These are phyloP conservation scores for Scortechinia acanthostroma DNA, from an alignment of 2,329 filamentous ascomycete species.

Conservation along the genomic window DNA sequence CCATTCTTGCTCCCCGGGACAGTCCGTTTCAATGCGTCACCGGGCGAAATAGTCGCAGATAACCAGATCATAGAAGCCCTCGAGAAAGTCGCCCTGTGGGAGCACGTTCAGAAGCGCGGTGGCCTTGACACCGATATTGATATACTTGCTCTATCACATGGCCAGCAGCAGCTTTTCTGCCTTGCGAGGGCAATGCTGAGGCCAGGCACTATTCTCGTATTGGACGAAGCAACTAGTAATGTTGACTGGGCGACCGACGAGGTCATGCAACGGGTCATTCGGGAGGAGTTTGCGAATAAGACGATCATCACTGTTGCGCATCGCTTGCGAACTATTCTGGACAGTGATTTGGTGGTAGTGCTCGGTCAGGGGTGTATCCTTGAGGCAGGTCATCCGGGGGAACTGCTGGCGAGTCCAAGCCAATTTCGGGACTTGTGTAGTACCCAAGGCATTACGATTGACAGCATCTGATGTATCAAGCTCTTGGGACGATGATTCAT, in stretches of 20 bases:
- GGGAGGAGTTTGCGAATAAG: slow-evolving; percentile 62
- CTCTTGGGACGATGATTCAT: no score
- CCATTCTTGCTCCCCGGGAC: slow-evolving; percentile 78
- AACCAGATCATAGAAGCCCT: background rate
- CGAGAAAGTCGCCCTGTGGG: background rate
- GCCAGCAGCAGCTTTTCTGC: slow-evolving; percentile 42
- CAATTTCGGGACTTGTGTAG: no score
- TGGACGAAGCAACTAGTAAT: slow-evolving; percentile 74
- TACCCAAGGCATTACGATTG: no score
- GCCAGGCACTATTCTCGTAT: slow-evolving; percentile 75
- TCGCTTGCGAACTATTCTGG: slow-evolving; percentile 68
- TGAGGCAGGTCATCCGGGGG: no score
- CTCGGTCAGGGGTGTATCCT: no score
- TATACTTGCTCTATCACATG: slow-evolving; percentile 40
- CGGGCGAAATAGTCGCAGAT: no score
- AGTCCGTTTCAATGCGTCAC: slow-evolving; percentile 72
- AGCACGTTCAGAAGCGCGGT: background rate
- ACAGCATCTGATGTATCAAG: no score
- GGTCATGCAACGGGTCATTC: slow-evolving; percentile 67
- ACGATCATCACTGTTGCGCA: slow-evolving; percentile 73
- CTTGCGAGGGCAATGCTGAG: slow-evolving; percentile 40
- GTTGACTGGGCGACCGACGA: slow-evolving; percentile 73
- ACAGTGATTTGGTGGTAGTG: slow-evolving; percentile 70
- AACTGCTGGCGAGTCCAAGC: no score
- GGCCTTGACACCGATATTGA: background rate